Evolutionary conservation across 345 rosid species (phyloP), one percentile per base, ranked within the genome.

Genomic region (Syzygium aromaticum): DNA sequence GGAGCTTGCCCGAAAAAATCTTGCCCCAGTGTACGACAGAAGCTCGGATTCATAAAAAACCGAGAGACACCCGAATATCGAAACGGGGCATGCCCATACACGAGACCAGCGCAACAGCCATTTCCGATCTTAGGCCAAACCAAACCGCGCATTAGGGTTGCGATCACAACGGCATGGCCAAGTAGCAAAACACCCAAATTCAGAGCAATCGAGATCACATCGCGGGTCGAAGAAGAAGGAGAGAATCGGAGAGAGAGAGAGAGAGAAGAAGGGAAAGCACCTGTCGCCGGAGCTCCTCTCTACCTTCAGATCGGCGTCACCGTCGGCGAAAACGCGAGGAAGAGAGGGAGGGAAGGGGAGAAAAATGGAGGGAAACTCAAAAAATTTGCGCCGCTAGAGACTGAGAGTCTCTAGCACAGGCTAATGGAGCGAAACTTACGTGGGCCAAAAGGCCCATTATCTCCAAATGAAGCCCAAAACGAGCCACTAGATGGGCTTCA

Each of bases 321-420:
- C 11, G 10, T 1, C 82, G 82, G 25, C 80, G 4, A 73, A 22
- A 33, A 38, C 21, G 43, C 25, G 3, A 40, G 84, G 1, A 12
- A 9, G 84, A 38, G 40, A 23, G 28, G 52, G 87, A 59, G n/a
- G 54, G 1, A 85, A 14, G 30, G 52, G 28, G 22, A 4, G 17
- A 9, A 63, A 86, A 57, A 3, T 73, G 87, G 87, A 86, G 87
- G 87, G 87, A 86, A 86, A 77, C 30, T 86, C 61, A 64, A 86
- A 86, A 85, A 7, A 7, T 54, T 85, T 9, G 53, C 52, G 30
- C 52, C 33, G 38, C 49, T 40, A 3, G 27, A 38, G 82, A 73
- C 27, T 19, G 49, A 11, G 8, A 61, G 38, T 61, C 73, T 14
- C 8, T 6, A 43, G 3, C 38, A 3, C 1, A 28, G 73, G 19